phyloP scores from a whole-genome alignment of 2,329 filamentous ascomycete genomes.

The Arthrobotrys iridis region DNA sequence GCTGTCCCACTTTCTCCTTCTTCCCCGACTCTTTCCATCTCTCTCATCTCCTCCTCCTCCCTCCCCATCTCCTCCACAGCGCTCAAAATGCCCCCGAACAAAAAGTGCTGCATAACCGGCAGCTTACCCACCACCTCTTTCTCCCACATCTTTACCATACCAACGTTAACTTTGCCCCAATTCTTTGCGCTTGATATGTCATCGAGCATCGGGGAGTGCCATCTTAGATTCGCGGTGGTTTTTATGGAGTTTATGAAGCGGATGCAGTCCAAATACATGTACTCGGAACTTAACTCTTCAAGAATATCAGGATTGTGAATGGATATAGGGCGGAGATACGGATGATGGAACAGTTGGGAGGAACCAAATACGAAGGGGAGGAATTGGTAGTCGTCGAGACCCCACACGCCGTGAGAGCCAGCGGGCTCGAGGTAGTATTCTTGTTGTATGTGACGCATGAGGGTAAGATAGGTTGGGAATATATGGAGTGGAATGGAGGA shows the following conservation, averaged over 20 bases:
- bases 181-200: slow-evolving; percentile 90
- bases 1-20: slow-evolving; percentile 59
- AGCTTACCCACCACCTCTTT: slow-evolving; percentile 91
- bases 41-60: slow-evolving; percentile 67
- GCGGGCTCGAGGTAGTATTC: slow-evolving; percentile 97
- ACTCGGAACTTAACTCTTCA: slow-evolving; percentile 85
- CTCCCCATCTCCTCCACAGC: slow-evolving; percentile 83
- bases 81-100: slow-evolving; percentile 87
- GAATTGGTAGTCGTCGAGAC: slow-evolving; percentile 96
- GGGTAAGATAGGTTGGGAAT: slow-evolving; percentile 80
- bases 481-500: slow-evolving; percentile 77
- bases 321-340: slow-evolving; percentile 77
- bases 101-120: slow-evolving; percentile 97
- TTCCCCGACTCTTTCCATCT: slow-evolving; percentile 59
- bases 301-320: slow-evolving; percentile 90
- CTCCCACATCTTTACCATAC: slow-evolving; percentile 97
- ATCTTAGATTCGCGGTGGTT: slow-evolving; percentile 90
- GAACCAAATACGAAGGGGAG: slow-evolving; percentile 94
- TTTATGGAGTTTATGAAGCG: slow-evolving; percentile 95
- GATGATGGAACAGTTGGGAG: slow-evolving; percentile 85
- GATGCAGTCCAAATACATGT: slow-evolving; percentile 91
- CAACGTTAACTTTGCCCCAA: slow-evolving; percentile 91
- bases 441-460: slow-evolving; percentile 88
- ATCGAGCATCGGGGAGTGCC: slow-evolving; percentile 98
- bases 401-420: slow-evolving; percentile 97